Evolutionary conservation across 306 rosid species (phyloP).

Genomic region (Neltuma alba): DNA sequence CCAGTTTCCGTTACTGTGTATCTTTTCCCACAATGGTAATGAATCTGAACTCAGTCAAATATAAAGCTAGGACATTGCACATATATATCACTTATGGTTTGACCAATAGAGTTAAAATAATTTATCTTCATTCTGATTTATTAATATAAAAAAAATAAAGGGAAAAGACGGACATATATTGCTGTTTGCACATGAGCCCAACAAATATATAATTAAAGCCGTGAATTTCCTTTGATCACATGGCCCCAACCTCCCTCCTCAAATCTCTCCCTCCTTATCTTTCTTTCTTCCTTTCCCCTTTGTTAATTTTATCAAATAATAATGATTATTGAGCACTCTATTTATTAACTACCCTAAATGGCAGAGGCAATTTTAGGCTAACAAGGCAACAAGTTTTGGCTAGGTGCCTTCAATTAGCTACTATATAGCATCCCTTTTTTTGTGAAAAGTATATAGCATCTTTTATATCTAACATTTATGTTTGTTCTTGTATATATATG

Average conservation of each 20-base stretch:
- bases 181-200: constrained; percentile 48
- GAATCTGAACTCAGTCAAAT: not conserved
- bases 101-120: not conserved
- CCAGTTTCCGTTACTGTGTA: no score
- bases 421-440: not conserved
- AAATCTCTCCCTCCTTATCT: not conserved
- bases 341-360: constrained; percentile 29
- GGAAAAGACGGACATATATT: not conserved
- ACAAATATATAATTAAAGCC: constrained; percentile 33
- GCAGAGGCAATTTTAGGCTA: constrained; percentile 13
- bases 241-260: constrained; percentile 38
- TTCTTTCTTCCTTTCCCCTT: not conserved
- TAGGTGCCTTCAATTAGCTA: not conserved
- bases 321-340: constrained; percentile 29
- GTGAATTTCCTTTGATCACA: constrained; percentile 46
- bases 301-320: constrained; percentile 14
- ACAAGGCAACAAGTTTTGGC: not conserved
- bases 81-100: not conserved
- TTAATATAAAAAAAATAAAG: not conserved
- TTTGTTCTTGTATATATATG: not conserved
- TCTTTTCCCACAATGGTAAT: not conserved
- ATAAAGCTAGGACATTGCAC: not conserved
- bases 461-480: not conserved
- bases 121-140: not conserved
- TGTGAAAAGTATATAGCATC: not conserved